phyloP scores from a whole-genome alignment of 305 asterid genomes.

The Stenogyne calaminthoides region DNA sequence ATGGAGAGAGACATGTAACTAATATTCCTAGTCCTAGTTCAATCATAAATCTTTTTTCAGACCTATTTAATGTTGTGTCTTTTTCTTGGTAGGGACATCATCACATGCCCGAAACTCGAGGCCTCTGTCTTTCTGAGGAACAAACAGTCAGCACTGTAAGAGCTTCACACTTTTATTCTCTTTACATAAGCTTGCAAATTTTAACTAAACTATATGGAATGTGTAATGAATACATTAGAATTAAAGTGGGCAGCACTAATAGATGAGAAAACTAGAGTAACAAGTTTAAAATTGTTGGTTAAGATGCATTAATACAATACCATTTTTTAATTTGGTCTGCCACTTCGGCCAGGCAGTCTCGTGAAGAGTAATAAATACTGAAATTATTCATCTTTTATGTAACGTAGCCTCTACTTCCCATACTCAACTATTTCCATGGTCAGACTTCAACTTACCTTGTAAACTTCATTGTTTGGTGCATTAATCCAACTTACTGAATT shows the following conservation, averaged over 20 bases:
- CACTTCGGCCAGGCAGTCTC: background rate
- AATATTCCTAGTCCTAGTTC: background rate
- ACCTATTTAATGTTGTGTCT: background rate
- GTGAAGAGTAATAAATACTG: background rate
- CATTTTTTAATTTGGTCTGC: no score
- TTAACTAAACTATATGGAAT: background rate
- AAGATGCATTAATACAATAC: background rate
- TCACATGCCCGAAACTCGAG: slow-evolving; percentile 92
- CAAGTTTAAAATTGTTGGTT: background rate
- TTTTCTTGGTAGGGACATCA: slow-evolving; percentile 72
- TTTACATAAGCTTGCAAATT: background rate
- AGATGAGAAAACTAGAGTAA: background rate
- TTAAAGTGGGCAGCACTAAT: background rate
- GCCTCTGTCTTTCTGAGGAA: slow-evolving; percentile 92
- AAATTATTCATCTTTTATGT: background rate
- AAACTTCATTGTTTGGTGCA: background rate
- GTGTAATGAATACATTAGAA: background rate
- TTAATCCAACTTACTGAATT: background rate
- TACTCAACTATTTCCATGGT: background rate
- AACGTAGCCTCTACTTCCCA: background rate
- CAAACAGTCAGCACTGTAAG: slow-evolving; percentile 86
- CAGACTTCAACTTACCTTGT: background rate
- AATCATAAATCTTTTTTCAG: background rate
- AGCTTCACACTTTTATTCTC: background rate
- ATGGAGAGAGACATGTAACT: slow-evolving; percentile 48